Evolutionary conservation across 2,329 filamentous ascomycete species (phyloP).

Genomic region (Fusarium napiforme): DNA sequence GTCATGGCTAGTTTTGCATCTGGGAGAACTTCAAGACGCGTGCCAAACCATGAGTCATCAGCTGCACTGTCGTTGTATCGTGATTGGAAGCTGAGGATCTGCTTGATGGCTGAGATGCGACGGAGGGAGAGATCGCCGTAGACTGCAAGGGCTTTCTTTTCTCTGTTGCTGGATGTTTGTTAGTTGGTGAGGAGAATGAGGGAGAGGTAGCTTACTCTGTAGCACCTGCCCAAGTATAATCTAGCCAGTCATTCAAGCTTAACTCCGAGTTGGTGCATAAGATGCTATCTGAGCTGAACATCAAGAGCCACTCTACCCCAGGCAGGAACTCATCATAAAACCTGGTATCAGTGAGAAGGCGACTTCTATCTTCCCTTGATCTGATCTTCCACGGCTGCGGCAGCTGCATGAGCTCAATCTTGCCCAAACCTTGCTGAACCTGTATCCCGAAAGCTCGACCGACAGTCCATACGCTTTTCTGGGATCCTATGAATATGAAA

Average conservation of each 20-base stretch:
- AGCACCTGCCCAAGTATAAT: not conserved
- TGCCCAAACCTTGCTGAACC: not conserved
- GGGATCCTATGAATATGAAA: not conserved
- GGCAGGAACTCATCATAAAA: not conserved
- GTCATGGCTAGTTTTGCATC: not conserved
- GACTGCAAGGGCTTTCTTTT: not conserved
- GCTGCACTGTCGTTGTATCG: not conserved
- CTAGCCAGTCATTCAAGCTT: not conserved
- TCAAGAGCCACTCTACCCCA: not conserved
- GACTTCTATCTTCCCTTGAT: not conserved
- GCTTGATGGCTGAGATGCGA: not conserved
- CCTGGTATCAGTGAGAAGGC: not conserved
- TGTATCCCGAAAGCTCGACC: not conserved
- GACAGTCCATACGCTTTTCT: not conserved
- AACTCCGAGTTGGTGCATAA: not conserved
- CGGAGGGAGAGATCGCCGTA: not conserved
- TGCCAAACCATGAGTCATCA: not conserved
- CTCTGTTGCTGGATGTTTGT: not conserved
- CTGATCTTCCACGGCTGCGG: not conserved
- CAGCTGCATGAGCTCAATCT: not conserved
- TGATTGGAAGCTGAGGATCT: not conserved
- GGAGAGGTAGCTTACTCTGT: fast-evolving
- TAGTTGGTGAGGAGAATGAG: fast-evolving
- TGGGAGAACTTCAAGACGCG: not conserved
- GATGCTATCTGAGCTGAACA: not conserved